Conservation (phyloP, 73 alveolate genomes). For the Halteria grandinella region DNA sequence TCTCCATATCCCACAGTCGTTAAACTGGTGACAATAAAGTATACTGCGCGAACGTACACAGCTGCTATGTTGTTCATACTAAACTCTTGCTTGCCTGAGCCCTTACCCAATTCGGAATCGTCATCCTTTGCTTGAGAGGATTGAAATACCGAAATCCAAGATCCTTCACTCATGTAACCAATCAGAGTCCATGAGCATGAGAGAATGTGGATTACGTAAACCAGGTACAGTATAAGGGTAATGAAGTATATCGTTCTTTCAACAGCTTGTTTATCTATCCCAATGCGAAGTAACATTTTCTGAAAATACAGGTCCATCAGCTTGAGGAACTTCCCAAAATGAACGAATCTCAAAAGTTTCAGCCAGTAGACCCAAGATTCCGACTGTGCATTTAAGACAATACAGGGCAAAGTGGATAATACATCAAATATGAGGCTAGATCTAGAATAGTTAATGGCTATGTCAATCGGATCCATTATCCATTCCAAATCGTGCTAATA, state of each 20-base stretch:
- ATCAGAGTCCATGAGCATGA: conserved; percentile 66
- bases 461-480: conserved; percentile 18
- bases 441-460: conserved; percentile 41
- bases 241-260: conserved; percentile 47
- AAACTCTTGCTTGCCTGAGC: not conserved
- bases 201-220: conserved; percentile 55
- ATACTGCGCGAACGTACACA: conserved; percentile 57
- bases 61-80: not conserved
- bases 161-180: conserved; percentile 30
- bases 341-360: conserved; percentile 52
- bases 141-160: conserved; percentile 53
- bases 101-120: conserved; percentile 6
- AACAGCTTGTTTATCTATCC: conserved; percentile 35
- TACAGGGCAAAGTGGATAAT: conserved; percentile 59
- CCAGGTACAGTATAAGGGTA: conserved; percentile 32
- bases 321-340: conserved; percentile 31
- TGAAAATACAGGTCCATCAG: conserved; percentile 4
- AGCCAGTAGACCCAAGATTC: conserved; percentile 18
- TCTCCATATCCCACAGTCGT: conserved; percentile 78
- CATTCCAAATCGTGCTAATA: conserved; percentile 60
- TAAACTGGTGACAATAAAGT: conserved; percentile 64
- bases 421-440: conserved; percentile 55
- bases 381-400: conserved; percentile 5
- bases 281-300: conserved; percentile 19
- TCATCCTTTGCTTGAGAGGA: too few species aligned